Percentiles rank a stretch among this genome's conserved stretches.
Evolutionary conservation across 495 filamentous ascomycete genomes (phyloP).

Genomic region (Pyrenula massariospora): DNA sequence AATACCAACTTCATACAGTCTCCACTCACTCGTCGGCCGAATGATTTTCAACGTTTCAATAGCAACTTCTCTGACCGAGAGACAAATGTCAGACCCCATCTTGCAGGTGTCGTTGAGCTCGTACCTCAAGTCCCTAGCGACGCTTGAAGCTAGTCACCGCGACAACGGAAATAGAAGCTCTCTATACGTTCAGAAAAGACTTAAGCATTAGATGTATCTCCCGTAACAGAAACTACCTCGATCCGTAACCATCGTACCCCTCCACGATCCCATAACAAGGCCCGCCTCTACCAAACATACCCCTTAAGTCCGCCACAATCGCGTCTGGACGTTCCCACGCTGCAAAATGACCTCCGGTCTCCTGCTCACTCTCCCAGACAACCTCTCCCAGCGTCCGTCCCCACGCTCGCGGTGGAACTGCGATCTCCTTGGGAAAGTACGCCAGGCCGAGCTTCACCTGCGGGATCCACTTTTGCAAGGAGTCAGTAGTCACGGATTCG

Average conservation of each 20-base stretch:
- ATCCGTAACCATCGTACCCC: conserved; percentile 17
- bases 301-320: conserved; percentile 41
- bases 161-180: no score
- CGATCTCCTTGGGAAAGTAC: conserved; percentile 31
- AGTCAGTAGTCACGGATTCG: conserved; percentile 2
- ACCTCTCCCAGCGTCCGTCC: conserved; percentile 26
- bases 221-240: no score
- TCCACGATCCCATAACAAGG: conserved; percentile 20
- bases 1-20: no score
- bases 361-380: conserved; percentile 30
- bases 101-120: no score
- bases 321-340: conserved; percentile 43
- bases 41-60: no score
- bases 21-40: no score
- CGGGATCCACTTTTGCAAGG: conserved; percentile 5
- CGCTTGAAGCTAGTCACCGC: no score
- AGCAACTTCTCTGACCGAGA: no score
- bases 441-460: conserved; percentile 29
- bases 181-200: no score
- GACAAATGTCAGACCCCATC: no score
- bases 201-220: no score
- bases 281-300: conserved; percentile 41
- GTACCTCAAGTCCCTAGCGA: no score
- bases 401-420: conserved; percentile 28
- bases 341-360: conserved; percentile 51